phyloP scores from a whole-genome alignment of 2,329 filamentous ascomycete species.

The Parafenestella ontariensis region DNA sequence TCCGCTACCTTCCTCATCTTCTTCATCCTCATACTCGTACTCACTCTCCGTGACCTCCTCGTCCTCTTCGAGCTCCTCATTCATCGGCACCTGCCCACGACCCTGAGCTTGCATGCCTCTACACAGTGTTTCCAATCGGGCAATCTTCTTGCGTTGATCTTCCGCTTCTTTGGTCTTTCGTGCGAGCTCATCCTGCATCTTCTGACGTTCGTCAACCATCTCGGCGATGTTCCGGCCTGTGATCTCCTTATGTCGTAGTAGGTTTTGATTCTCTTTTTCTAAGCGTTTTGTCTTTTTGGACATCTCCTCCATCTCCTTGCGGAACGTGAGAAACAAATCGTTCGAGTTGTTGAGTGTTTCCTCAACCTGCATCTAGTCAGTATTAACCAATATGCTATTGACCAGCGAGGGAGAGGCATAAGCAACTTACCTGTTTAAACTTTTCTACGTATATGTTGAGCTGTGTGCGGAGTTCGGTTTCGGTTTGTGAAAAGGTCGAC shows the following conservation, averaged over 20 bases:
- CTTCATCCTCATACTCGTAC: conserved; percentile 51
- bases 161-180: conserved; percentile 78
- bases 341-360: conserved; percentile 98
- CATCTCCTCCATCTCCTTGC: conserved; percentile 99
- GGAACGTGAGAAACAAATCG: conserved; percentile 93
- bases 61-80: conserved; percentile 61
- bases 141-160: conserved; percentile 81
- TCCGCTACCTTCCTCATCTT: conserved; percentile 53
- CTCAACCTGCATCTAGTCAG: conserved; percentile 79
- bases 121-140: conserved; percentile 92
- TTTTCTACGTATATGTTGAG: conserved; percentile 99
- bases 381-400: conserved; percentile 50
- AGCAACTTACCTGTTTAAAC: conserved; percentile 86
- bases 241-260: conserved; percentile 91
- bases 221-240: conserved; percentile 94
- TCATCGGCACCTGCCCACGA: conserved; percentile 69
- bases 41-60: conserved; percentile 59
- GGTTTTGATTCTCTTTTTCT: conserved; percentile 92
- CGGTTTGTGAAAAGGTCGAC: conserved; percentile 93
- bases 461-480: conserved; percentile 90
- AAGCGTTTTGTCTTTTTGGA: conserved; percentile 97
- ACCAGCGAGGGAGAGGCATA: conserved; percentile 24
- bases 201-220: conserved; percentile 92
- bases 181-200: conserved; percentile 75
- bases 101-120: conserved; percentile 96